A percentile compares a stretch with the other conserved stretches of the same genome.
These are phyloP conservation scores for Eucalyptus dawsonii DNA, from an alignment of 345 rosid species.

Conservation along the genomic window DNA sequence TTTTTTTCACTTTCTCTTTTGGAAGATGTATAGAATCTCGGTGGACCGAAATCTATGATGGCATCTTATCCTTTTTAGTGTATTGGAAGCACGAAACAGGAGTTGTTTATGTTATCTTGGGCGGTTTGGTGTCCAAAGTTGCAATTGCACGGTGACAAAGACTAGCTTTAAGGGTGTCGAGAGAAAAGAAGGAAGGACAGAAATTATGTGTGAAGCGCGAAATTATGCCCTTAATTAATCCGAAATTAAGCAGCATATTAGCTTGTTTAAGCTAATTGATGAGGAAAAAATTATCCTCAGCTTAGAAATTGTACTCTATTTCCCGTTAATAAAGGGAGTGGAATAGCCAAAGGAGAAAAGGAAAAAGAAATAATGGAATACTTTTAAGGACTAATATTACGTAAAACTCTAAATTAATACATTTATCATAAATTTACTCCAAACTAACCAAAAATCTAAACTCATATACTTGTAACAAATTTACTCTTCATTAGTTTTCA, in stretches of 20 bases:
- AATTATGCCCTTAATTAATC: neutral
- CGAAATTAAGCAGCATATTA: neutral
- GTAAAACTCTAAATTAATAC: too few species aligned
- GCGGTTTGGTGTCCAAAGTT: neutral
- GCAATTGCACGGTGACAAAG: neutral
- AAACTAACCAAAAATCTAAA: too few species aligned
- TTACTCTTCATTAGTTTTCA: fast-evolving
- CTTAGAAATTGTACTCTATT: neutral
- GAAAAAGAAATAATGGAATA: neutral
- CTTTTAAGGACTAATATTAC: neutral
- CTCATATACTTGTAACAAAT: fast-evolving
- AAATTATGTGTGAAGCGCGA: neutral
- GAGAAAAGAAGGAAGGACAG: neutral
- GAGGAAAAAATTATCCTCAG: neutral
- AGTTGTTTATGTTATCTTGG: neutral
- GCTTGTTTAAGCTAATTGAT: neutral
- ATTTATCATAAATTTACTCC: too few species aligned
- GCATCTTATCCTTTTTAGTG: neutral
- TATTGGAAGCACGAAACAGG: neutral
- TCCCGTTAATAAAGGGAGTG: neutral
- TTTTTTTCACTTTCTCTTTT: neutral
- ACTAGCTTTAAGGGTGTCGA: neutral
- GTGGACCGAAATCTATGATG: neutral
- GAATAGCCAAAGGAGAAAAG: neutral
- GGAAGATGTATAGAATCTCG: neutral